phyloP scores from a whole-genome alignment of 495 filamentous ascomycete species.

The Penicillium flavigenum region DNA sequence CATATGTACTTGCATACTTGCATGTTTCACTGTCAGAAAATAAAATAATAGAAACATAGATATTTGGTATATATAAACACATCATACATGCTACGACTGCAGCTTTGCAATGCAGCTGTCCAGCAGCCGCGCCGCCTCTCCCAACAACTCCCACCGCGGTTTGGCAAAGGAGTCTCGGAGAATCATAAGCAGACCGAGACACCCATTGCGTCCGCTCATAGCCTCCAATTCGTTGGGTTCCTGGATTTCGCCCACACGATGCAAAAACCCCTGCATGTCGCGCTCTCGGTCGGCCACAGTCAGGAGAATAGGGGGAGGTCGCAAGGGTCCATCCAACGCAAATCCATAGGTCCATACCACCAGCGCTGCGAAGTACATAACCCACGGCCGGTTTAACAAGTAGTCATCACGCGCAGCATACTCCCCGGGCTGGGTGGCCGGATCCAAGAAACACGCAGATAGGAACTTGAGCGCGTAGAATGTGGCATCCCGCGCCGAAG shows the following conservation, averaged over 20 bases:
- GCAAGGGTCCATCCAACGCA: conserved; percentile 79
- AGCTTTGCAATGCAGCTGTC: conserved; percentile 74
- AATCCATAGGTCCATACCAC: conserved; percentile 96
- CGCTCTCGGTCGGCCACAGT: conserved; percentile 63
- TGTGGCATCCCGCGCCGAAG: conserved; percentile 86
- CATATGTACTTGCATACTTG: background rate
- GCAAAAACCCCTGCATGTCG: conserved; percentile 79
- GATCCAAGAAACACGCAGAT: conserved; percentile 69
- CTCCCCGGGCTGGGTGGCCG: conserved; percentile 39
- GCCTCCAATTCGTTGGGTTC: conserved; percentile 77
- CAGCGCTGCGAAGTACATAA: conserved; percentile 89
- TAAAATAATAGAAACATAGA: conserved; percentile 5
- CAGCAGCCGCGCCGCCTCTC: conserved; percentile 79
- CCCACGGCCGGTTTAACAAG: conserved; percentile 91
- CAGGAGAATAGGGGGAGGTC: conserved; percentile 49
- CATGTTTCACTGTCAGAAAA: background rate
- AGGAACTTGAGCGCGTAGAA: conserved; percentile 93
- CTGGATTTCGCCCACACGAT: conserved; percentile 68
- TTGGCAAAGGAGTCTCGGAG: conserved; percentile 76
- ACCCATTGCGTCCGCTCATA: conserved; percentile 76
- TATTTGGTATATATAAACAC: conserved; percentile 13
- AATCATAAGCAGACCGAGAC: conserved; percentile 78
- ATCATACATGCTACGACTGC: conserved; percentile 20
- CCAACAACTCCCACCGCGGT: conserved; percentile 87
- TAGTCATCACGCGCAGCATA: conserved; percentile 90